Conservation (phyloP, 169 alveolate species). For the Pseudocohnilembus persalinus region DNA sequence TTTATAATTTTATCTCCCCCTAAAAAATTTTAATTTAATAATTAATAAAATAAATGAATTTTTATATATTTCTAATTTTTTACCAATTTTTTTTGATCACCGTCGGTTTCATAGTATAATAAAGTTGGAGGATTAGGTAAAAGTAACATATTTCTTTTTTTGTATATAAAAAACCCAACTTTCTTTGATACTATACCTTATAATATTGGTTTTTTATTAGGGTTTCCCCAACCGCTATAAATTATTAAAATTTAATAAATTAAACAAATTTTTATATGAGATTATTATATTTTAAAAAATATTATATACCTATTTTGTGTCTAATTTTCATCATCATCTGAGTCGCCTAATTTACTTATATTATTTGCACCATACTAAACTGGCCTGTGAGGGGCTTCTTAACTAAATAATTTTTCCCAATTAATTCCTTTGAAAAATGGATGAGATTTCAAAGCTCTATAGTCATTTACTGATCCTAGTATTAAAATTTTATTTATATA, state of each 20-base stretch:
- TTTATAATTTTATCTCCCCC: conserved; percentile 31
- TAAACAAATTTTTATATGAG: conserved; percentile 7
- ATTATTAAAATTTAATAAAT: too few relatives aligned
- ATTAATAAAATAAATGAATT: not conserved
- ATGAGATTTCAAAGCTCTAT: conserved; percentile 51
- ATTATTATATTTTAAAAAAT: not conserved
- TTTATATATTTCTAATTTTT: not conserved
- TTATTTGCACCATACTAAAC: conserved; percentile 18
- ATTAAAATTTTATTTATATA: not conserved
- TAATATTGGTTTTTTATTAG: not conserved
- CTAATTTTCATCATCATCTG: conserved; percentile 17
- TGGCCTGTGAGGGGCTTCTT: conserved; percentile 30
- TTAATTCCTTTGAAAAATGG: conserved; percentile 60
- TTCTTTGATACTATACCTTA: conserved; percentile 32
- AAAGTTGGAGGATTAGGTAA: conserved; percentile 32
- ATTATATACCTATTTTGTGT: conserved; percentile 16
- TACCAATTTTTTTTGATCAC: conserved; percentile 36
- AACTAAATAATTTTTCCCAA: conserved; percentile 23
- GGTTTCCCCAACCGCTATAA: not conserved
- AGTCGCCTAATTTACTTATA: too few relatives aligned
- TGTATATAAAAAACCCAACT: conserved; percentile 34
- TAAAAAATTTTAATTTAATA: not conserved
- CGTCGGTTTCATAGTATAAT: conserved; percentile 34
- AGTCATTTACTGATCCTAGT: conserved; percentile 12
- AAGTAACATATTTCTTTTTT: conserved; percentile 30